phyloP scores from a whole-genome alignment of 1,284 basidiomycete genomes.

The Cerrena zonata region DNA sequence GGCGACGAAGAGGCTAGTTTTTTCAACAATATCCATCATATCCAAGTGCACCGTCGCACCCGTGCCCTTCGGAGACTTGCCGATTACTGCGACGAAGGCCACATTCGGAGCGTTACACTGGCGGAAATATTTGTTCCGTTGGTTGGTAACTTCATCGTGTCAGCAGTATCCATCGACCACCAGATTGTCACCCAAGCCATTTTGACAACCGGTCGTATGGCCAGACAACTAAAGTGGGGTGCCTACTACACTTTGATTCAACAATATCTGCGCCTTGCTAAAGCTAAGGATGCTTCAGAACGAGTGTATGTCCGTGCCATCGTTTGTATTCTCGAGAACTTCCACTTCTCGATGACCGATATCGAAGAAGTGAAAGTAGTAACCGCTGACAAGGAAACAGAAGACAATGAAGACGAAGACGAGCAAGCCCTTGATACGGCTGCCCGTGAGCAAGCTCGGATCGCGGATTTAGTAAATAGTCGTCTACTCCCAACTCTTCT shows the following conservation, averaged over 20 bases:
- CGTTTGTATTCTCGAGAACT: constrained; percentile 83
- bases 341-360: constrained; percentile 75
- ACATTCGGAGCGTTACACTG: constrained; percentile 69
- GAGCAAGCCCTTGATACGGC: constrained; percentile 29
- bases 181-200: constrained; percentile 91
- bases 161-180: constrained; percentile 75
- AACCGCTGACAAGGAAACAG: constrained; percentile 24
- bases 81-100: constrained; percentile 71
- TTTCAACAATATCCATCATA: constrained; percentile 93
- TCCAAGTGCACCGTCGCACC: constrained; percentile 87
- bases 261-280: constrained; percentile 75
- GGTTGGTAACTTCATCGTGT: constrained; percentile 75
- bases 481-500: constrained; percentile 75
- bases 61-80: constrained; percentile 83
- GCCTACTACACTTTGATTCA: constrained; percentile 80
- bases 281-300: constrained; percentile 69
- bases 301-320: constrained; percentile 83
- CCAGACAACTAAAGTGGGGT: constrained; percentile 76
- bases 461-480: constrained; percentile 74
- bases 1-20: constrained; percentile 95
- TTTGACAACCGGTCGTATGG: constrained; percentile 67
- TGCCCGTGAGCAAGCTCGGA: constrained; percentile 27
- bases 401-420: constrained; percentile 27
- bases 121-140: constrained; percentile 85
- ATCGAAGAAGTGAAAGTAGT: constrained; percentile 28